A percentile compares a stretch with the other conserved stretches of the same genome.
Conservation (phyloP, 1,284 basidiomycete species). For the Bondarzewia mesenterica region DNA sequence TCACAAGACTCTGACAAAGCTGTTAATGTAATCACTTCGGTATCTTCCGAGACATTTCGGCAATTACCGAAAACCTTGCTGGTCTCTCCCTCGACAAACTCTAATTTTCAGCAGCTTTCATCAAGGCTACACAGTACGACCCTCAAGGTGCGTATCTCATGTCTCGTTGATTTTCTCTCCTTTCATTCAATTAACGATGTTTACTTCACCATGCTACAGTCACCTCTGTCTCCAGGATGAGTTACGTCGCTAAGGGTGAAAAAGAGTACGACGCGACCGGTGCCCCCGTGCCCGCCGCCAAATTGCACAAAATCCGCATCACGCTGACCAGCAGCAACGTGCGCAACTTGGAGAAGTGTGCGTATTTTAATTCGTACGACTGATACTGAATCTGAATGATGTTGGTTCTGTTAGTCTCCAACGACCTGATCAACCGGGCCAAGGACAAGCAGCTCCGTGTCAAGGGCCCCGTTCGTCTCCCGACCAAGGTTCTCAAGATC, state of each 20-base stretch:
- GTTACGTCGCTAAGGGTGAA: slow-evolving; percentile 99
- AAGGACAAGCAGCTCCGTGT: slow-evolving; percentile 99
- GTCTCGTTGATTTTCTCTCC: not conserved
- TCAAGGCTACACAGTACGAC: slow-evolving; percentile 22
- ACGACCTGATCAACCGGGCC: slow-evolving; percentile 95
- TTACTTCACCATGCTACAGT: slow-evolving; percentile 29
- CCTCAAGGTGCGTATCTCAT: slow-evolving; percentile 20
- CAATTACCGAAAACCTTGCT: slow-evolving; percentile 7
- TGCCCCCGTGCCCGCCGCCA: slow-evolving; percentile 76
- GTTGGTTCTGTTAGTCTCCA: slow-evolving; percentile 59
- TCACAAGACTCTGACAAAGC: not conserved
- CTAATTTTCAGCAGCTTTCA: slow-evolving; percentile 24
- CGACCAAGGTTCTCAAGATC: slow-evolving; percentile 97
- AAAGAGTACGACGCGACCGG: slow-evolving; percentile 96
- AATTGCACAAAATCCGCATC: slow-evolving; percentile 99
- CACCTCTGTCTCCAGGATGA: slow-evolving; percentile 87
- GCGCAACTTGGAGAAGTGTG: slow-evolving; percentile 98
- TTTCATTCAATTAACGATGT: not conserved
- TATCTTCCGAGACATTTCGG: slow-evolving; percentile 1
- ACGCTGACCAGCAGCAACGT: slow-evolving; percentile 98
- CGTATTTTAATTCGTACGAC: slow-evolving; percentile 18
- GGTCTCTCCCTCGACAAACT: slow-evolving; percentile 15
- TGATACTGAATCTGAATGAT: not conserved
- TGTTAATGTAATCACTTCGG: not conserved
- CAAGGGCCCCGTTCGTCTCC: slow-evolving; percentile 98